Base-by-base conservation (phyloP, 176 grass and related monocot species). In the Cocos nucifera region DNA sequence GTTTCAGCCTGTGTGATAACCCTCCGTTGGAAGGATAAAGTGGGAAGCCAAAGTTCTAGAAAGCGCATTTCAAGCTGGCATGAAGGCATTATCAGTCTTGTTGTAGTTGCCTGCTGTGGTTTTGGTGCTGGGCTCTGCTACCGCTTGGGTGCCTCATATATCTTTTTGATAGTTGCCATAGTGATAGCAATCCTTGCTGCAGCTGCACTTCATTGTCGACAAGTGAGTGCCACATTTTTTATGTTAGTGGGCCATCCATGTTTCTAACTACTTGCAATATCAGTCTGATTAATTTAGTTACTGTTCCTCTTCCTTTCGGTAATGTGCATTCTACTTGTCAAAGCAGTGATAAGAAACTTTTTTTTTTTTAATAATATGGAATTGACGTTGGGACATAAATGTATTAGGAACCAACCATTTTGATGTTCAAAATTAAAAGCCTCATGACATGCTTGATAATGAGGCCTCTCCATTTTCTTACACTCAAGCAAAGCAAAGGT, bases 1-100 rank as follows among this genome's bases (percentile, higher is more conserved):
- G 93, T 98, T 75, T 98, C 88, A 63, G 84, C 88, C 80, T 98
- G 94, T 70, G 88, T 98, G 54, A 72, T 92, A 69, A 89, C 85
- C 30, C 77, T 98, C 54, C 70, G 94, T 21, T 89, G 94, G 94
- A 89, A 83, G 56, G 84, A 93, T 49, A 89, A 80, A 73, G 59
- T 64, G 54, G 62, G 75, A 19, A 78, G 15, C 70, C 68, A 70
- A 21, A 59, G 26, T 49, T 89, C 73, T 74, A 44, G 77, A 63
- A 75, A 68, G 55, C 78, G 15, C 27, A 74, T 98, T 18, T 79
- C 94, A 49, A 79, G 79, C 57, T 74, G 82, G 84, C 78, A 75
- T 66, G 94, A 98, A 84, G 94, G 94, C 62, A 73, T 82, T 72
- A 65, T 87, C 1, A 81, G 85, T 76, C 66, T 98, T 64, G 50